Conservation (phyloP, 352 stramenopile species). For the Phytophthora sp. region DNA sequence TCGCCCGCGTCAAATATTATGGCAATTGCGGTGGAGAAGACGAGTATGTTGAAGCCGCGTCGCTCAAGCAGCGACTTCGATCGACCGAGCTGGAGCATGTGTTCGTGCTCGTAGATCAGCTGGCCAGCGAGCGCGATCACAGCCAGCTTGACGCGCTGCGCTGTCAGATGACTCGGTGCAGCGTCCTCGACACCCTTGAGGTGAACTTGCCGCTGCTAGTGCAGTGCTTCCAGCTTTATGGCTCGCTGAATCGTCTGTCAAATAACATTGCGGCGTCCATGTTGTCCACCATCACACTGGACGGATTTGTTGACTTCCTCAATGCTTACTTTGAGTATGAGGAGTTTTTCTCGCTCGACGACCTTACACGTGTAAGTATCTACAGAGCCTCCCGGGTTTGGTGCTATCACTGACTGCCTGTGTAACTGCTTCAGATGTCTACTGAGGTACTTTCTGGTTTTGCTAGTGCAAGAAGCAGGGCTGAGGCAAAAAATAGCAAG, state of each 20-base stretch:
- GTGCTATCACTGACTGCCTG: not conserved
- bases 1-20: slow-evolving; percentile 38
- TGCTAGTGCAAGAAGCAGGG: not conserved
- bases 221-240: slow-evolving; percentile 73
- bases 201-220: slow-evolving; percentile 46
- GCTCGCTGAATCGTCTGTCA: slow-evolving; percentile 33
- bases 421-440: slow-evolving; percentile 17
- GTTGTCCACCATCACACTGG: slow-evolving; percentile 52
- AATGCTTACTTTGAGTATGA: slow-evolving; percentile 84
- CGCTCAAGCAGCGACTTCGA: slow-evolving; percentile 11
- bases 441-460: slow-evolving; percentile 15
- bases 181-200: slow-evolving; percentile 55
- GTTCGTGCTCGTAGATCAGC: slow-evolving; percentile 41
- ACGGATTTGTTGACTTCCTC: slow-evolving; percentile 80
- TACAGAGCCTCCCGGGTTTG: not conserved
- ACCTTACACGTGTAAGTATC: slow-evolving; percentile 43
- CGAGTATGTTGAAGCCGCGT: not conserved
- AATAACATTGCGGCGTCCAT: slow-evolving; percentile 9
- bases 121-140: slow-evolving; percentile 10
- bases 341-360: slow-evolving; percentile 63
- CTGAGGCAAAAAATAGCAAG: slow-evolving; percentile 16
- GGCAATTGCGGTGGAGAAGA: slow-evolving; percentile 10
- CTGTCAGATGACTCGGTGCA: slow-evolving; percentile 53
- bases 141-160: slow-evolving; percentile 50
- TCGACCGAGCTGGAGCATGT: slow-evolving; percentile 38